Conservation (phyloP, 2,329 filamentous ascomycete species). For the Xylaria sp. region DNA sequence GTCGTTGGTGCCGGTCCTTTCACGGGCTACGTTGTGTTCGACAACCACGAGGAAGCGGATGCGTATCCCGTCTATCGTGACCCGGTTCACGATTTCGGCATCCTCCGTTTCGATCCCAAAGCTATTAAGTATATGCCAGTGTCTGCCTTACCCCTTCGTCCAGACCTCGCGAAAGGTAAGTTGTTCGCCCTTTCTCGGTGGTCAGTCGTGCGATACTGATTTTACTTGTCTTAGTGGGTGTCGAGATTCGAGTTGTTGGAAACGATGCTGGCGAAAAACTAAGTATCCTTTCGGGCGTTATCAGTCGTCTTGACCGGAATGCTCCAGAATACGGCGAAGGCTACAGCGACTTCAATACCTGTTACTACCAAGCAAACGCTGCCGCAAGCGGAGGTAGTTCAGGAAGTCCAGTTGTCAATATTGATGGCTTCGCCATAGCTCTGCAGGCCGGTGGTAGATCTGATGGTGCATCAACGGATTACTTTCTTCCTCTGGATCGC, state of each 20-base stretch:
- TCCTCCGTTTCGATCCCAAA: constrained; percentile 94
- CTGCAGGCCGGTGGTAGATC: constrained; percentile 93
- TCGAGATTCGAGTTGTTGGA: constrained; percentile 95
- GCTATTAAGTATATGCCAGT: constrained; percentile 98
- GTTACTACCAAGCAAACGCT: constrained; percentile 98
- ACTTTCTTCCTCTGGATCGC: constrained; percentile 93
- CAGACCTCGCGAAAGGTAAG: constrained; percentile 79
- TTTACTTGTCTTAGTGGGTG: constrained; percentile 68
- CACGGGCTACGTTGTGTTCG: constrained; percentile 98
- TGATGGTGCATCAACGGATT: constrained; percentile 96
- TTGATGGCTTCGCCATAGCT: constrained; percentile 90
- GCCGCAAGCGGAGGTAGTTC: constrained; percentile 97
- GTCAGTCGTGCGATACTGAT: constrained; percentile 19
- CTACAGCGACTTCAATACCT: constrained; percentile 95
- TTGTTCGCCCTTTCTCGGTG: not conserved
- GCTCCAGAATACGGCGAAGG: constrained; percentile 98
- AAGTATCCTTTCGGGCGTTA: constrained; percentile 96
- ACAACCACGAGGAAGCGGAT: constrained; percentile 97
- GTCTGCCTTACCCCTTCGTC: constrained; percentile 79
- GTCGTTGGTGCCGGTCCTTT: constrained; percentile 96
- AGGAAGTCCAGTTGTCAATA: constrained; percentile 97
- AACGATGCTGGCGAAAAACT: constrained; percentile 99
- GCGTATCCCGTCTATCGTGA: constrained; percentile 97
- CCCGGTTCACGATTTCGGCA: constrained; percentile 97
- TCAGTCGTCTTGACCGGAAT: constrained; percentile 94